These are phyloP conservation scores for Gynostemma pentaphyllum DNA, from an alignment of 306 rosid genomes.

Conservation along the genomic window DNA sequence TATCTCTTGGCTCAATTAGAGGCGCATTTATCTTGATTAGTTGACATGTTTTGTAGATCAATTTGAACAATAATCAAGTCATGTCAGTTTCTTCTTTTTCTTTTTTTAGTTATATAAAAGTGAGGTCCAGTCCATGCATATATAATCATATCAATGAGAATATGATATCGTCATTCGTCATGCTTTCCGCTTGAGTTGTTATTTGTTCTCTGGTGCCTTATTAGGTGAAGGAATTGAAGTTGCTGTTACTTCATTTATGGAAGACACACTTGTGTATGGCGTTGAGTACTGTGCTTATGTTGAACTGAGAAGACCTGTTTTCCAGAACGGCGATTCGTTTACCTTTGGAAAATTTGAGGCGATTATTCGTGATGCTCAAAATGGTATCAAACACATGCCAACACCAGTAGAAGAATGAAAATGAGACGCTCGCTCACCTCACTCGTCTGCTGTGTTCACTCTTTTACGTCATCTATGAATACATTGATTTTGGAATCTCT, in stretches of 20 bases:
- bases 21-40: too few relatives aligned
- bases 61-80: too few relatives aligned
- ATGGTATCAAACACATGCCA: slow-evolving; percentile 26
- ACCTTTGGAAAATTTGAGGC: slow-evolving; percentile 57
- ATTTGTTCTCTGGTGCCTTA: background rate
- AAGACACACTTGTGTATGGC: slow-evolving; percentile 33
- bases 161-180: background rate
- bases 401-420: background rate
- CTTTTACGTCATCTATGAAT: too few relatives aligned
- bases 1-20: too few relatives aligned
- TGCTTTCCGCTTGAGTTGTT: background rate
- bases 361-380: slow-evolving; percentile 20
- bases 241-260: slow-evolving; percentile 37
- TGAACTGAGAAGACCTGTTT: slow-evolving; percentile 56
- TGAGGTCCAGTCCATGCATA: too few relatives aligned
- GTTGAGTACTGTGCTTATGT: slow-evolving; percentile 63
- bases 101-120: too few relatives aligned
- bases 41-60: too few relatives aligned
- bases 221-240: slow-evolving; percentile 84
- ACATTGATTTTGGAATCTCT: too few relatives aligned
- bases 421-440: too few relatives aligned
- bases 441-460: too few relatives aligned
- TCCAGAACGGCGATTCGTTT: slow-evolving; percentile 20
- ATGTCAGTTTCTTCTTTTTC: too few relatives aligned
- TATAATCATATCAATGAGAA: too few relatives aligned